A percentile compares a stretch with the other conserved stretches of the same genome.
Conservation (phyloP, 192 early-diverging fungal genomes). For the Podila horticola region DNA sequence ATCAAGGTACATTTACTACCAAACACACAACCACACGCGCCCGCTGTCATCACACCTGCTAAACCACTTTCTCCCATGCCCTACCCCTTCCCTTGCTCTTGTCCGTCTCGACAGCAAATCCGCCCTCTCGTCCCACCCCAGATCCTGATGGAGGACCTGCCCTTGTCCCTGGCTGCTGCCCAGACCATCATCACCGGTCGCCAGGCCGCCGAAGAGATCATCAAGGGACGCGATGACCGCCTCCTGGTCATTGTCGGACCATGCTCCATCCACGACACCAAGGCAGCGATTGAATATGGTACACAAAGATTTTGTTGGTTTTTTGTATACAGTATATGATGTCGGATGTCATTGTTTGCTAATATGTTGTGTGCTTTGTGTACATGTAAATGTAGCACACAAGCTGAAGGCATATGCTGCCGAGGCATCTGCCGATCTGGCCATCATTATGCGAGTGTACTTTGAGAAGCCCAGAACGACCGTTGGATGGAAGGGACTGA, state of each 20-base stretch:
- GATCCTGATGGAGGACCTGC: constrained; percentile 92
- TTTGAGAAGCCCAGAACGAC: constrained; percentile 90
- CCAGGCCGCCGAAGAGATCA: constrained; percentile 68
- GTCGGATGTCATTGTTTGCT: too few relatives aligned
- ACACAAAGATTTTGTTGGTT: background rate
- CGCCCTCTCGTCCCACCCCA: constrained; percentile 89
- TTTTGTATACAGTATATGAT: constrained; percentile 31
- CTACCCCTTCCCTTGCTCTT: background rate
- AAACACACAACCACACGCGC: background rate
- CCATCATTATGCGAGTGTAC: constrained; percentile 86
- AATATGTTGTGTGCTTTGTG: background rate
- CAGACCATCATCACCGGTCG: constrained; percentile 78
- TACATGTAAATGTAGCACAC: constrained; percentile 50
- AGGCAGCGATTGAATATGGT: constrained; percentile 83
- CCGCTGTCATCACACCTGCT: background rate
- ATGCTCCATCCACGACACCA: constrained; percentile 87
- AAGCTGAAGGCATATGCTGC: constrained; percentile 69
- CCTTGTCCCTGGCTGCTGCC: constrained; percentile 79
- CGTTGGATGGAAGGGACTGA: constrained; percentile 95
- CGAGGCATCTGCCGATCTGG: constrained; percentile 67
- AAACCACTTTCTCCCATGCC: background rate
- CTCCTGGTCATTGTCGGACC: constrained; percentile 88
- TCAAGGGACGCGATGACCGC: constrained; percentile 79
- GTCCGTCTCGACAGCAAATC: constrained; percentile 52
- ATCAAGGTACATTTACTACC: constrained; percentile 57